Evolutionary conservation across 2,329 filamentous ascomycete species (phyloP), one percentile per base, ranked within the genome.

Genomic region (Rutstroemia sp.): DNA sequence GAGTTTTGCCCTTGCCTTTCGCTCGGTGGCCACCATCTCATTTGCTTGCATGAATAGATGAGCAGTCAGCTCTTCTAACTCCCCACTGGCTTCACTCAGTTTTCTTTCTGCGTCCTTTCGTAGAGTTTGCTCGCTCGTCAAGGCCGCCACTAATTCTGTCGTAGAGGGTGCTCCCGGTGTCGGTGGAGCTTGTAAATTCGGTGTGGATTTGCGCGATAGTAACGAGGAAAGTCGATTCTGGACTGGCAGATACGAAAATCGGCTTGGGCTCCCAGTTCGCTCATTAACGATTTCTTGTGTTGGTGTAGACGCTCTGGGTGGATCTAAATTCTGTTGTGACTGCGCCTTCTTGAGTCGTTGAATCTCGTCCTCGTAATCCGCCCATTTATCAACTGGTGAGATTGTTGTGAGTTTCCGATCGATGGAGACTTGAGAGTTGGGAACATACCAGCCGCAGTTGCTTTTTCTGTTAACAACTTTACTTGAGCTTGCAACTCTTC

Each of bases 1-100:
- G 23, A 94, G 76, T 66, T 79, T 81, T 5, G 86, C 87, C 58
- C 87, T 75, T 37, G 86, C 86, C 56, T 82, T 79, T 45, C 89
- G 76, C 75, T 94, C 89, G 18, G 79, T 77, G 2, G 89, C 88
- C 19, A 94, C 89, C 89, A 94, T 94, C 72, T 91, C 84, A 70
- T 94, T 94, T 52, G 89, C 89, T 74, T 92, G 85, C 73, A 88
- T 84, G 70, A 94, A 94, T 54, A 94, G 74, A 51, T 79, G 80
- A 19, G 81, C 86, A 66, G 81, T 88, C 61, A 94, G 75, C 72
- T 94, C 89, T 72, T 92, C 89, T 19, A 92, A 79, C 74, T 94
- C 89, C 12, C 75, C 77, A 66, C 81, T 85, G 51, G 88, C 86
- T 50, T 83, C 80, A 61, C 77, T 78, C 19, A 90, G 74, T 60